Percentiles rank a stretch among this genome's conserved stretches.
These are phyloP conservation scores for Saccharomycopsis guyanensis DNA, from an alignment of 805 yeast genomes.

Conservation along the genomic window DNA sequence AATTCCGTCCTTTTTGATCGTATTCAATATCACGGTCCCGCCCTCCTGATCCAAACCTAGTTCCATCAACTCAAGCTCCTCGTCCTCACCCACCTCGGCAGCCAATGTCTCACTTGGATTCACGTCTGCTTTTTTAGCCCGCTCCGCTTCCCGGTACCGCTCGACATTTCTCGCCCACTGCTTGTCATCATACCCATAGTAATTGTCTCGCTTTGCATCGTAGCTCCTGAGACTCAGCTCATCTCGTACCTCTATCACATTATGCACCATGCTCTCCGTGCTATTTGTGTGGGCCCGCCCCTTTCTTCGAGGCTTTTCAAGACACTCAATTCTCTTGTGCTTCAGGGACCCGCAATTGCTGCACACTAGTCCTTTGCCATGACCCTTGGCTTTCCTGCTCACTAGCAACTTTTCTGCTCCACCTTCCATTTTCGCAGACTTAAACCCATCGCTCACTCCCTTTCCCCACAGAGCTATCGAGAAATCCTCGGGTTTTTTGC, in stretches of 20 bases:
- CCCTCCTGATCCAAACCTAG: conserved; percentile 24
- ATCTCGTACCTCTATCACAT: no score
- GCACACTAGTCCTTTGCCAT: conserved; percentile 23
- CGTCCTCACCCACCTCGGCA: conserved; percentile 23
- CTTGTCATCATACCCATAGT: conserved; percentile 45
- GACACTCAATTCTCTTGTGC: conserved; percentile 30
- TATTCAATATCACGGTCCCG: conserved; percentile 14
- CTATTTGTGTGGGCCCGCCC: conserved; percentile 7
- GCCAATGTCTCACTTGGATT: conserved; percentile 19
- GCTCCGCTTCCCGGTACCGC: conserved; percentile 23
- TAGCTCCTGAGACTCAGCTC: conserved; percentile 28
- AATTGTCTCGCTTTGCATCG: conserved; percentile 49
- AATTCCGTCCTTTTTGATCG: conserved; percentile 20
- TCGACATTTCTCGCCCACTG: conserved; percentile 38
- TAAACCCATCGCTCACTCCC: conserved; percentile 38
- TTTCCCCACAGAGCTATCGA: conserved; percentile 38
- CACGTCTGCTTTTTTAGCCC: conserved; percentile 13
- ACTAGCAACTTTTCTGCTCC: no score
- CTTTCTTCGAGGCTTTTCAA: conserved; percentile 30
- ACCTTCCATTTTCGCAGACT: no score
- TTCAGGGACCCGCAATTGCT: conserved; percentile 32
- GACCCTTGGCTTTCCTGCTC: conserved; percentile 23
- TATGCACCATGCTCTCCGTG: no score
- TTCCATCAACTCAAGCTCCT: conserved; percentile 27
- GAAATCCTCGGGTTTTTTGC: conserved; percentile 29